Percentiles rank a stretch among this genome's conserved stretches.
Conservation (phyloP, 345 rosid species). For the Hibiscus trionum region DNA sequence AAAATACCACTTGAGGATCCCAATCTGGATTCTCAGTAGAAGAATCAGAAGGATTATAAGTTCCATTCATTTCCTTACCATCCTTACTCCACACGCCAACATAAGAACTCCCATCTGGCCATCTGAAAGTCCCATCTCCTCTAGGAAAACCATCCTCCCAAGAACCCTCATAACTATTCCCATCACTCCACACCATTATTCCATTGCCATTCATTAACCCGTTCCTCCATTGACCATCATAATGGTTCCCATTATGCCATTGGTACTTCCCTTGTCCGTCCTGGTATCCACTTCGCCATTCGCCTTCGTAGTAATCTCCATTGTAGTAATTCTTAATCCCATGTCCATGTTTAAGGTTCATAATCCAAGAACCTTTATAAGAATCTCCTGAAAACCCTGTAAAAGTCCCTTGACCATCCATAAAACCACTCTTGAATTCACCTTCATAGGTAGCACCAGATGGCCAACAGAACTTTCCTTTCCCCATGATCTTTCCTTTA, state of each 20-base stretch:
- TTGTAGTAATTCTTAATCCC: conserved; percentile 61
- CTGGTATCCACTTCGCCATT: conserved; percentile 77
- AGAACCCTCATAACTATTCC: conserved; percentile 78
- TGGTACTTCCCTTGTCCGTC: conserved; percentile 90
- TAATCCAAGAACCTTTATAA: conserved; percentile 76
- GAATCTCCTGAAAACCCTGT: conserved; percentile 62
- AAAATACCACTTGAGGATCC: conserved; percentile 67
- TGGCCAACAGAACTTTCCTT: conserved; percentile 89
- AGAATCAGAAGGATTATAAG: conserved; percentile 63
- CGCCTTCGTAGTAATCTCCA: conserved; percentile 86
- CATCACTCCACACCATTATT: conserved; percentile 73
- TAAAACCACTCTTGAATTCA: conserved; percentile 78
- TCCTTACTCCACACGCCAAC: conserved; percentile 91
- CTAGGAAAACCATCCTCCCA: conserved; percentile 88
- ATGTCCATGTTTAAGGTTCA: conserved; percentile 80
- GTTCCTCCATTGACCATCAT: conserved; percentile 72
- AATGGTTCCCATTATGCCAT: conserved; percentile 73
- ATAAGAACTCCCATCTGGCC: conserved; percentile 72
- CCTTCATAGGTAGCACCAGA: conserved; percentile 95
- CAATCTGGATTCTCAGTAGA: conserved; percentile 49
- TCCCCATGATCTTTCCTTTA: conserved; percentile 66
- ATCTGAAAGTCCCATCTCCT: conserved; percentile 77
- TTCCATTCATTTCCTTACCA: conserved; percentile 67
- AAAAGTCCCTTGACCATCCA: conserved; percentile 93
- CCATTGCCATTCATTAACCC: conserved; percentile 79